phyloP scores from a whole-genome alignment of 805 yeast species.

The Hanseniaspora nectarophila region DNA sequence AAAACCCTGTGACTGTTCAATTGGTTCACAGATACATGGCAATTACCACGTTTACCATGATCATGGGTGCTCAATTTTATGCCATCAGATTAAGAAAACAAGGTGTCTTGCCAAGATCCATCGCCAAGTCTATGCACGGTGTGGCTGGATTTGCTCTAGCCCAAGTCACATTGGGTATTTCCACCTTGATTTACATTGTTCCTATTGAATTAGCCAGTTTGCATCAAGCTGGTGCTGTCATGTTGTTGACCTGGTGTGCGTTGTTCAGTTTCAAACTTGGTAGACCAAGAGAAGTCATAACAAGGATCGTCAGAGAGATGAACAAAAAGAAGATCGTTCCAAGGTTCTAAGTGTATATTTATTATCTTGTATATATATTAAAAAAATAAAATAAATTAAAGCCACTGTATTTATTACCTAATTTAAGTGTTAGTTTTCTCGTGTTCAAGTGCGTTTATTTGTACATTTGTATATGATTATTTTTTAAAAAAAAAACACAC shows the following conservation, averaged over 20 bases:
- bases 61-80: slow-evolving; percentile 60
- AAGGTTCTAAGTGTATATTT: slow-evolving; percentile 20
- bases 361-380: neutral
- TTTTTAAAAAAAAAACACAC: too few species aligned
- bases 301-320: slow-evolving; percentile 29
- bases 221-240: slow-evolving; percentile 95
- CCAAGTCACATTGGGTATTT: slow-evolving; percentile 78
- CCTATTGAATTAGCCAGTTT: slow-evolving; percentile 89
- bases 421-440: neutral
- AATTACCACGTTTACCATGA: slow-evolving; percentile 59
- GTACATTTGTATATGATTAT: too few species aligned
- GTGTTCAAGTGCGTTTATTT: neutral
- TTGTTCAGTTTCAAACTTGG: slow-evolving; percentile 47
- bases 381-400: neutral
- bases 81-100: slow-evolving; percentile 41
- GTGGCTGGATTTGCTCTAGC: slow-evolving; percentile 73
- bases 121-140: slow-evolving; percentile 46
- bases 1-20: slow-evolving; percentile 94
- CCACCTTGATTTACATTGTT: slow-evolving; percentile 74
- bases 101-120: slow-evolving; percentile 42
- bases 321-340: slow-evolving; percentile 16
- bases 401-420: neutral
- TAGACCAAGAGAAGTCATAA: slow-evolving; percentile 40
- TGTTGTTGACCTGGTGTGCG: slow-evolving; percentile 69
- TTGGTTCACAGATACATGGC: slow-evolving; percentile 81